Conservation (phyloP, 495 filamentous ascomycete species). For the Penicillium pulvis region DNA sequence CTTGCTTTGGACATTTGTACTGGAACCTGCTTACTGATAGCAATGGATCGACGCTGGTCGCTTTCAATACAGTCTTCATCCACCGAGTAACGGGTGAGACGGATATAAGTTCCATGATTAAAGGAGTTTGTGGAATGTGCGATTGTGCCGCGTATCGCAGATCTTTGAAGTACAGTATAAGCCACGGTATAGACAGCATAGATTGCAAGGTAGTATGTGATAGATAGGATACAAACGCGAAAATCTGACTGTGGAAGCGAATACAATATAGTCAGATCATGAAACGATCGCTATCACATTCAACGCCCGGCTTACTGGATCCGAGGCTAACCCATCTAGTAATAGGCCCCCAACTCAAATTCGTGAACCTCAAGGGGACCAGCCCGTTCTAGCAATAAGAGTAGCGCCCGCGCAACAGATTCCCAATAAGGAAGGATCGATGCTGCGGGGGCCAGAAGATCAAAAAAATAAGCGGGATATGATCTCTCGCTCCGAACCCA, state of each 20-base stretch:
- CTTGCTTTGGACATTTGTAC: background rate
- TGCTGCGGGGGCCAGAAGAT: background rate
- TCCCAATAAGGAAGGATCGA: background rate
- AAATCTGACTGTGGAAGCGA: no score
- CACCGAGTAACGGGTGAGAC: background rate
- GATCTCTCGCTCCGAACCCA: background rate
- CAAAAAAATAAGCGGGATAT: background rate
- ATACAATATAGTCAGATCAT: no score
- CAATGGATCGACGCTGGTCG: slow-evolving; percentile 4
- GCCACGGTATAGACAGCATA: background rate
- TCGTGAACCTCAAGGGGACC: background rate
- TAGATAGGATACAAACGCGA: no score
- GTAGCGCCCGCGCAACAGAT: background rate
- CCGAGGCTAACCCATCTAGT: background rate
- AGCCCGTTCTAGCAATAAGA: background rate
- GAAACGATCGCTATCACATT: background rate
- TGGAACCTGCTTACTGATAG: slow-evolving; percentile 2
- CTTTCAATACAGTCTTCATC: slow-evolving; percentile 1
- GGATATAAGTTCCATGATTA: background rate
- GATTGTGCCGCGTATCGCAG: background rate
- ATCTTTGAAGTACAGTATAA: background rate
- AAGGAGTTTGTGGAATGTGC: background rate
- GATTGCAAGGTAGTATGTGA: background rate
- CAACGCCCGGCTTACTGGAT: background rate
- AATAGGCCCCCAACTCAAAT: no score